phyloP scores from a whole-genome alignment of 768 basidiomycete species.

The Cyclocybe cylindracea region DNA sequence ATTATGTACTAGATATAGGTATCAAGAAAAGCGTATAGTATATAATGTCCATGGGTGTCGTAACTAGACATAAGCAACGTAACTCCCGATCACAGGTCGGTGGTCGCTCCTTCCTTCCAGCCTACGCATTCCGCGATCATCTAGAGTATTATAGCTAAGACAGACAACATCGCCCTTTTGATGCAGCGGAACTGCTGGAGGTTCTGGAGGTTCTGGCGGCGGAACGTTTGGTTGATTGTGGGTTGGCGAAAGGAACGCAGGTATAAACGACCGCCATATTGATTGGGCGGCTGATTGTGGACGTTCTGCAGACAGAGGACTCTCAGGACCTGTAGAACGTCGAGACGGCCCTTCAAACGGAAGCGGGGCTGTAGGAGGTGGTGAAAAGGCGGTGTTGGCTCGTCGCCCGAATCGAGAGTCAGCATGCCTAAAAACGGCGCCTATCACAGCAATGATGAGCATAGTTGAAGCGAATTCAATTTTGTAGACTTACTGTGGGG shows the following conservation, averaged over 20 bases:
- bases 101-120: constrained; percentile 84
- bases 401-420: constrained; percentile 7
- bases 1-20: neutral
- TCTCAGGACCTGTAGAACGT: constrained; percentile 17
- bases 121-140: constrained; percentile 72
- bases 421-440: neutral
- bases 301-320: constrained; percentile 17
- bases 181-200: constrained; percentile 26
- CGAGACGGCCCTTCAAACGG: constrained; percentile 11
- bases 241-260: constrained; percentile 44
- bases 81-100: constrained; percentile 81
- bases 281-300: constrained; percentile 24
- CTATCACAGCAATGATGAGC: too few relatives aligned
- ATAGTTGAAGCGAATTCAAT: too few relatives aligned
- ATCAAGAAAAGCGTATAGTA: neutral
- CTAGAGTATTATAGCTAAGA: constrained; percentile 69
- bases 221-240: constrained; percentile 13
- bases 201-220: constrained; percentile 2
- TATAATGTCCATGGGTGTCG: neutral
- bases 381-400: constrained; percentile 21
- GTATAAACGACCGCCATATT: constrained; percentile 51
- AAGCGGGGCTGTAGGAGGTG: constrained; percentile 27
- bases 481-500: too few relatives aligned
- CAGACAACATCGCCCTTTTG: constrained; percentile 73
- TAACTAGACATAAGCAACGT: constrained; percentile 61